phyloP scores from a whole-genome alignment of 306 rosid species.

The Glycine tomentella region DNA sequence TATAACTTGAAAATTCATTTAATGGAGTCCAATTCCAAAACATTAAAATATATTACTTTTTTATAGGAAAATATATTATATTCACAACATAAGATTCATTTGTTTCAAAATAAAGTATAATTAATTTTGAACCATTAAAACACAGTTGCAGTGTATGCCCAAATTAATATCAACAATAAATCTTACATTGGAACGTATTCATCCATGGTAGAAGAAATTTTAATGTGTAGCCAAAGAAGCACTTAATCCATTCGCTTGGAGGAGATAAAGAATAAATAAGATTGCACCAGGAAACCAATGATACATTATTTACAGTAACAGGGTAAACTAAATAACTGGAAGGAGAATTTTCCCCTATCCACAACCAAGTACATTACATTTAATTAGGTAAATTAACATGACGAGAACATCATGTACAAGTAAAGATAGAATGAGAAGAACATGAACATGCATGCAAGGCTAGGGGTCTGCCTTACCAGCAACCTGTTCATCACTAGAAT shows the following conservation, averaged over 20 bases:
- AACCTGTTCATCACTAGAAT: conserved; percentile 64
- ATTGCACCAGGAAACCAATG: conserved; percentile 52
- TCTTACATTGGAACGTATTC: background rate
- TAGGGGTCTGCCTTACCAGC: conserved; percentile 67
- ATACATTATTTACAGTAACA: conserved; percentile 63
- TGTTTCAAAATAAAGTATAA: background rate
- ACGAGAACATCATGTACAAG: conserved; percentile 57
- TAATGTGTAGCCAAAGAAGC: background rate
- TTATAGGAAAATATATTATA: background rate
- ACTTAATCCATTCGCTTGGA: conserved; percentile 15
- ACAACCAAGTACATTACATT: conserved; percentile 56
- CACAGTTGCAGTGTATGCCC: background rate
- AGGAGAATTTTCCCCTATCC: conserved; percentile 58
- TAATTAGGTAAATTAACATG: conserved; percentile 57
- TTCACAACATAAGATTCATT: background rate
- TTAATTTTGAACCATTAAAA: background rate
- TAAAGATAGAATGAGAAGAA: conserved; percentile 33
- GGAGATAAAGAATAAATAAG: conserved; percentile 31
- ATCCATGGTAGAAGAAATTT: background rate
- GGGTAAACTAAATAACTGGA: conserved; percentile 37
- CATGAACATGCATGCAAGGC: conserved; percentile 22
- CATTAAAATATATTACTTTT: background rate
- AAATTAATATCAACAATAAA: background rate
- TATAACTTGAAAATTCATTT: background rate
- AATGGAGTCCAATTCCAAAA: background rate